These are phyloP conservation scores for Phytophthora constricta DNA, from an alignment of 352 stramenopile species.

Conservation along the genomic window DNA sequence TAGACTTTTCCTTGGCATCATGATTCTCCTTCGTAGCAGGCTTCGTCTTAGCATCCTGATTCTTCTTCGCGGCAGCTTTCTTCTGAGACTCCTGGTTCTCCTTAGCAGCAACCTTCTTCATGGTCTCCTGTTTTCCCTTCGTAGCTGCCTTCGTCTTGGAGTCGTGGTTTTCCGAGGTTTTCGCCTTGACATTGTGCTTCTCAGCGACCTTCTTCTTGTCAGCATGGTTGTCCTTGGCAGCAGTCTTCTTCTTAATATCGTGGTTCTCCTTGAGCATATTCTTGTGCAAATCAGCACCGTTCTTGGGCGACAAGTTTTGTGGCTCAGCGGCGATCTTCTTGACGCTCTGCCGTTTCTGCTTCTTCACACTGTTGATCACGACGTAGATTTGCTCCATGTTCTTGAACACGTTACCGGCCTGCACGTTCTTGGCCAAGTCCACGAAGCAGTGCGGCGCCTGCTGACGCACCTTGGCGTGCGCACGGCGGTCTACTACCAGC, in stretches of 20 bases:
- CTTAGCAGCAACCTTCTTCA: conserved; percentile 10
- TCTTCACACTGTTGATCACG: conserved; percentile 41
- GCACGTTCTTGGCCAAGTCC: conserved; percentile 80
- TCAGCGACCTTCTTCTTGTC: conserved; percentile 18
- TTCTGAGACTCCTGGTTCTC: conserved; percentile 16
- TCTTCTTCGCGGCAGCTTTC: conserved; percentile 26
- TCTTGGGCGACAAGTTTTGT: conserved; percentile 1
- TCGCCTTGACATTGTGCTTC: conserved; percentile 4
- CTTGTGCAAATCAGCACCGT: neutral
- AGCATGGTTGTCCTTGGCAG: conserved; percentile 13
- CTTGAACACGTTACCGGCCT: conserved; percentile 75
- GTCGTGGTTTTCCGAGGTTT: neutral
- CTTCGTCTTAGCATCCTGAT: conserved; percentile 25
- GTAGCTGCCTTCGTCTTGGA: conserved; percentile 6
- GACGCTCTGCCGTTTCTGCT: neutral
- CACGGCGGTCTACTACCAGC: conserved; percentile 58
- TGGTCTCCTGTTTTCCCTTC: conserved; percentile 15
- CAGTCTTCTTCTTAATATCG: conserved; percentile 1
- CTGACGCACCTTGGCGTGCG: conserved; percentile 29
- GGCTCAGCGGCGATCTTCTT: conserved; percentile 15
- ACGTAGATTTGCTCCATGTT: conserved; percentile 87
- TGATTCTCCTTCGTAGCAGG: conserved; percentile 2
- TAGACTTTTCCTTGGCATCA: conserved; percentile 1
- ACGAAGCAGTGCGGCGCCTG: conserved; percentile 64
- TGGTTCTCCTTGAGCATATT: neutral